A percentile compares a stretch with the other conserved stretches of the same genome.
Conservation (phyloP, 2,329 filamentous ascomycete genomes). For the Claviceps sp. region DNA sequence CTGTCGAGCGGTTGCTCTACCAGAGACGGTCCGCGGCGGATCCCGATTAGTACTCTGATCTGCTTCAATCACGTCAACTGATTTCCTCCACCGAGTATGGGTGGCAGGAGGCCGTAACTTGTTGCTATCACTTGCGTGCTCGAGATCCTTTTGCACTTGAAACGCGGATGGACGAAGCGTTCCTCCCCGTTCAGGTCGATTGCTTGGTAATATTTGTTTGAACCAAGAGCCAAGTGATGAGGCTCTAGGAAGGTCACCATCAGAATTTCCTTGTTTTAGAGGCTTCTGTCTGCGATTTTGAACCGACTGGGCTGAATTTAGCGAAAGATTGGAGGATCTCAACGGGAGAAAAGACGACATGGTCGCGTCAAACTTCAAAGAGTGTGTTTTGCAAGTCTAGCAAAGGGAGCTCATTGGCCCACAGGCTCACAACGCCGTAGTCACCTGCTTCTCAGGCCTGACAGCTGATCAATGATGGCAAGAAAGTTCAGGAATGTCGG, state of each 20-base stretch:
- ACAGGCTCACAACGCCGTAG: not conserved
- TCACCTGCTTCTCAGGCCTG: not conserved
- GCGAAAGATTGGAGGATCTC: slow-evolving; percentile 8
- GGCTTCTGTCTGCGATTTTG: not conserved
- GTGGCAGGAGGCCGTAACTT: slow-evolving; percentile 5
- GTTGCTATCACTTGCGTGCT: not conserved
- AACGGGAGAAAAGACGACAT: slow-evolving; percentile 13
- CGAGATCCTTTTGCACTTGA: slow-evolving; percentile 13
- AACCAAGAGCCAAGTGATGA: slow-evolving; percentile 27
- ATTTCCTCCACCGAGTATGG: slow-evolving; percentile 7
- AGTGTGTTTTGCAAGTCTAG: not conserved
- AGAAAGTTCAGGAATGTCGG: not conserved
- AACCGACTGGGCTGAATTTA: slow-evolving; percentile 3
- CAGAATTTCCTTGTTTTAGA: not conserved
- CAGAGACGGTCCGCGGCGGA: slow-evolving; percentile 16
- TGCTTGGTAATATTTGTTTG: slow-evolving; percentile 32
- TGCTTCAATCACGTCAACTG: slow-evolving; percentile 13
- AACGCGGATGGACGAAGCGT: slow-evolving; percentile 25
- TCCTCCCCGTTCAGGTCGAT: slow-evolving; percentile 36
- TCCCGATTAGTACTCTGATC: slow-evolving; percentile 23
- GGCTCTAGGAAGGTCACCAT: slow-evolving; percentile 2
- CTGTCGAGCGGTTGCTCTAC: not conserved
- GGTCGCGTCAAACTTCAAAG: not conserved
- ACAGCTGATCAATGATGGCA: not conserved
- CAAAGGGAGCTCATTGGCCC: not conserved